These are phyloP conservation scores for Brasilioporus rufonigricans DNA, from an alignment of 768 basidiomycete genomes.

Conservation along the genomic window DNA sequence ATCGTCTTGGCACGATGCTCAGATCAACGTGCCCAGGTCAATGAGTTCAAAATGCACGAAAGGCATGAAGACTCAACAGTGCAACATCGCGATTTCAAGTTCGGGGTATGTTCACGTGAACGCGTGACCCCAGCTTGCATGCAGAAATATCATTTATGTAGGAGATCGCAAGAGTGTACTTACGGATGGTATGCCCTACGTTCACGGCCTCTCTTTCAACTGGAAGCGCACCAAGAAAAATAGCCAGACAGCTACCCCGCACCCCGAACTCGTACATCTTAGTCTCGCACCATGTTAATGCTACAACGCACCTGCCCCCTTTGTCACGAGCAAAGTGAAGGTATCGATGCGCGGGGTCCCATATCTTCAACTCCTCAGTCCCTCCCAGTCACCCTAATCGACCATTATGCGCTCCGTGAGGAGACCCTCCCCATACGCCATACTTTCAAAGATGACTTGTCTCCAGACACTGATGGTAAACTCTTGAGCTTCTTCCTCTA, in stretches of 20 bases:
- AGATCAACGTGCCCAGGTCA: slow-evolving; percentile 26
- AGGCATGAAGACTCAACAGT: slow-evolving; percentile 27
- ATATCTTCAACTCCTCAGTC: slow-evolving; percentile 12
- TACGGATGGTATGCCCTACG: slow-evolving; percentile 40
- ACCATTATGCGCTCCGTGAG: slow-evolving; percentile 84
- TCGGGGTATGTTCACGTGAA: not conserved
- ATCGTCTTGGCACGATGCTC: slow-evolving; percentile 6
- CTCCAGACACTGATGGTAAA: slow-evolving; percentile 83
- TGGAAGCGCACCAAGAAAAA: slow-evolving; percentile 18
- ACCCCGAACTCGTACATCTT: slow-evolving; percentile 40
- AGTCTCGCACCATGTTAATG: slow-evolving; percentile 39
- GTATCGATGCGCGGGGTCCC: slow-evolving; percentile 22
- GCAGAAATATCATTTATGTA: slow-evolving; percentile 40
- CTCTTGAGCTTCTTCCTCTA: slow-evolving; percentile 88
- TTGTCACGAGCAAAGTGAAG: slow-evolving; percentile 27
- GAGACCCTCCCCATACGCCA: slow-evolving; percentile 88
- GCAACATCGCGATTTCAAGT: not conserved
- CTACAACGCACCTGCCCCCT: slow-evolving; percentile 65
- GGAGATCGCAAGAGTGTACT: slow-evolving; percentile 51
- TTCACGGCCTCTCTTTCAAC: slow-evolving; percentile 20
- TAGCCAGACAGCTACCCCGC: slow-evolving; percentile 19
- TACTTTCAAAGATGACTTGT: slow-evolving; percentile 92
- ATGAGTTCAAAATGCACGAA: slow-evolving; percentile 11
- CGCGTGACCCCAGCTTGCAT: slow-evolving; percentile 12
- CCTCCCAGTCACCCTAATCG: slow-evolving; percentile 41